Percentiles rank a stretch among this genome's conserved stretches.
Conservation (phyloP, 331 rosid species). For the Erythrophleum ivorense region DNA sequence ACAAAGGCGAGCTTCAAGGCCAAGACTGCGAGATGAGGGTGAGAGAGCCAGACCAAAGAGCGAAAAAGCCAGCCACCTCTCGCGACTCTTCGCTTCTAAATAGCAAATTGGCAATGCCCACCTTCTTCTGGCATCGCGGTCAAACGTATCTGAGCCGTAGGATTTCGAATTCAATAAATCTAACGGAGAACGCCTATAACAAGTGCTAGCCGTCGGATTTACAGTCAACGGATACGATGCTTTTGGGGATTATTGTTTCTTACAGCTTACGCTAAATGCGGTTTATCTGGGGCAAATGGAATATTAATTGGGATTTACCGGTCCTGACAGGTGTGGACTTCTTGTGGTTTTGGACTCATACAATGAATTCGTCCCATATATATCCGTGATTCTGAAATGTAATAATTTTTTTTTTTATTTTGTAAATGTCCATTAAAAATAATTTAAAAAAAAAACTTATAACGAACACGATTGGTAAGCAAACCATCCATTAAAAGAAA, state of each 20-base stretch:
- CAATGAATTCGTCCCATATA: too few species aligned
- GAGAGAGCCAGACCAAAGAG: not conserved
- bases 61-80: not conserved
- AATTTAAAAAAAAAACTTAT: too few species aligned
- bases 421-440: too few species aligned
- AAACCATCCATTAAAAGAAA: too few species aligned
- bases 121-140: conserved; percentile 21
- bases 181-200: not conserved
- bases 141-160: conserved; percentile 3
- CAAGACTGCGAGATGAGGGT: conserved; percentile 4
- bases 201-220: conserved; percentile 23
- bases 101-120: not conserved
- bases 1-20: conserved; percentile 12
- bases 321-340: not conserved
- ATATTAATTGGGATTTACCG: not conserved
- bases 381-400: too few species aligned
- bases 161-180: conserved; percentile 7
- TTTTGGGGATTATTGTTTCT: not conserved
- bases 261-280: not conserved
- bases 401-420: too few species aligned
- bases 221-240: conserved; percentile 19
- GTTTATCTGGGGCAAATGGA: not conserved
- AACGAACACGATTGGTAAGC: too few species aligned
- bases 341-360: too few species aligned
- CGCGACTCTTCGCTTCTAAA: conserved; percentile 6